A percentile compares a stretch with the other conserved stretches of the same genome.
These are phyloP conservation scores for Hemisphaericaspora nanyangensis DNA, from an alignment of 805 yeast species.

Conservation along the genomic window DNA sequence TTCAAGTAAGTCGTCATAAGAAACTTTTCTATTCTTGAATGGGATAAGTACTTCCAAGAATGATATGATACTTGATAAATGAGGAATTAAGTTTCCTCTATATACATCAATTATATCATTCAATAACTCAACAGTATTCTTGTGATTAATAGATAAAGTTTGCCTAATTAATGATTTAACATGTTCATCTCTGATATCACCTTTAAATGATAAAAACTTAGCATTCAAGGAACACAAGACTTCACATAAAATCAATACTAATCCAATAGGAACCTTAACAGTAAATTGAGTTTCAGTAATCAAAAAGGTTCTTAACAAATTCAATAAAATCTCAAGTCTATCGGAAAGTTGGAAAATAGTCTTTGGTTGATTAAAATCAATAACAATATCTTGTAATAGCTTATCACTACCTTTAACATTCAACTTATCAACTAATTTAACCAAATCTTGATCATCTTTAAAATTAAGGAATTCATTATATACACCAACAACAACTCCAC, in stretches of 20 bases:
- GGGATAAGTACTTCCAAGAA: conserved; percentile 60
- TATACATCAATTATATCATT: conserved; percentile 29
- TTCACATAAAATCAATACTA: conserved; percentile 49
- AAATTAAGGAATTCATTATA: conserved; percentile 58
- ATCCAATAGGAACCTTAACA: conserved; percentile 62
- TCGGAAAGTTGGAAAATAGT: conserved; percentile 49
- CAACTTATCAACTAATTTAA: conserved; percentile 35
- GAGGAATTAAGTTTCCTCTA: conserved; percentile 42
- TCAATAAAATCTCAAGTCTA: conserved; percentile 46
- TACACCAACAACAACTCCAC: conserved; percentile 47
- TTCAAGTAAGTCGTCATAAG: conserved; percentile 26
- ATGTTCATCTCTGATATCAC: conserved; percentile 55
- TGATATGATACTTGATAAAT: conserved; percentile 47
- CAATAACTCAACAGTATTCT: conserved; percentile 42
- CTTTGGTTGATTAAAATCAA: conserved; percentile 57
- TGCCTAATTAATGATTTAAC: conserved; percentile 42
- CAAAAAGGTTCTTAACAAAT: conserved; percentile 35
- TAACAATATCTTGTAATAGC: conserved; percentile 44
- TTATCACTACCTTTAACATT: conserved; percentile 13
- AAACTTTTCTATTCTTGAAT: conserved; percentile 33
- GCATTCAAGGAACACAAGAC: conserved; percentile 52
- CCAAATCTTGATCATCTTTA: conserved; percentile 50
- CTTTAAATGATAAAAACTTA: conserved; percentile 51
- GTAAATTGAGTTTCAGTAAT: conserved; percentile 52
- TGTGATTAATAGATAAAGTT: conserved; percentile 44